Percentiles rank a stretch among this genome's conserved stretches.
Conservation (phyloP, 768 basidiomycete genomes). For the Suillus tomentosus region DNA sequence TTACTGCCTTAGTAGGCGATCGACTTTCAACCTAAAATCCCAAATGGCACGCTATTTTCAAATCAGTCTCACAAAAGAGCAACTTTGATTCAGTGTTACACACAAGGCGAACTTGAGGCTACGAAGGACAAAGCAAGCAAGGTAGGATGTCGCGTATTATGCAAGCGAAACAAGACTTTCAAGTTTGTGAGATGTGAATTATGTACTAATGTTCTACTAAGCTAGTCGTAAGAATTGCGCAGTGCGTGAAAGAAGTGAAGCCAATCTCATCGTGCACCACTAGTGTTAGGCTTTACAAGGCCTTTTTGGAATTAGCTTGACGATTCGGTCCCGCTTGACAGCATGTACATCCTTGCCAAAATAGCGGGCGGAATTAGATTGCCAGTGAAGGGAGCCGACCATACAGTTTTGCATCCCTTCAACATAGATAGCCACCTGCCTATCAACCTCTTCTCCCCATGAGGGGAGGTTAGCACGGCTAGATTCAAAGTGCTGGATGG, state of each 20-base stretch:
- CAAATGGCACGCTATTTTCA: too few relatives aligned
- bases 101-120: too few relatives aligned
- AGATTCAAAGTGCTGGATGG: conserved; percentile 53
- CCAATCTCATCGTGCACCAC: not conserved
- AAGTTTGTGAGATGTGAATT: too few relatives aligned
- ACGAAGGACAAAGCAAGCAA: too few relatives aligned
- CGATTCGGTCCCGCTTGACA: conserved; percentile 54
- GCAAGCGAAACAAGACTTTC: too few relatives aligned
- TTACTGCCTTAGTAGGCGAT: too few relatives aligned
- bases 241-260: not conserved
- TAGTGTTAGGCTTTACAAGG: conserved; percentile 13
- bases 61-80: too few relatives aligned
- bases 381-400: conserved; percentile 72
- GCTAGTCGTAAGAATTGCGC: not conserved
- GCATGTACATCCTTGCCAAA: conserved; percentile 58
- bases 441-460: conserved; percentile 62
- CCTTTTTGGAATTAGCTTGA: conserved; percentile 49
- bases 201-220: too few relatives aligned
- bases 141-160: too few relatives aligned
- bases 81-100: too few relatives aligned
- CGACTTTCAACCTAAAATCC: too few relatives aligned
- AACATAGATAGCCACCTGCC: conserved; percentile 59
- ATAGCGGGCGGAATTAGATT: conserved; percentile 67
- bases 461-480: conserved; percentile 53
- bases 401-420: conserved; percentile 69